Conservation (phyloP, 2,329 filamentous ascomycete genomes). For the Magnaporthiopsis rhizophila region DNA sequence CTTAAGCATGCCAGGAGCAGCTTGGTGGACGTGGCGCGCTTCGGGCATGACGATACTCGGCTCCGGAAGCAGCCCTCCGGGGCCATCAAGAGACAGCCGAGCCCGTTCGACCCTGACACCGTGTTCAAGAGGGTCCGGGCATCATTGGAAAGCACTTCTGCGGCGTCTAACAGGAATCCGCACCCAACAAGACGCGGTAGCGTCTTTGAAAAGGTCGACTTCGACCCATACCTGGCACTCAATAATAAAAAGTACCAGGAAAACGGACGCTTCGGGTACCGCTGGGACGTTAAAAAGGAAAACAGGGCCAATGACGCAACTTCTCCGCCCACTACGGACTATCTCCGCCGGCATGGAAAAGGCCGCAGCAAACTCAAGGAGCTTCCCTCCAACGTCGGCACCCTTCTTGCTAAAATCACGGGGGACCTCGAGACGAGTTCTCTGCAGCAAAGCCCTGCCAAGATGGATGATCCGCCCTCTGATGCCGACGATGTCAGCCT, state of each 20-base stretch:
- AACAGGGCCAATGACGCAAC: conserved; percentile 20
- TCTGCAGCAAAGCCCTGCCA: conserved; percentile 29
- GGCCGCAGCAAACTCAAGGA: conserved; percentile 29
- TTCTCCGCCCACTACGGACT: conserved; percentile 35
- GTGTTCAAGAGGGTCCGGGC: conserved; percentile 51
- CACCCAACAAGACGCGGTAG: conserved; percentile 29
- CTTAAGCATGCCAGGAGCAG: conserved; percentile 50
- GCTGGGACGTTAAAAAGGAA: conserved; percentile 20
- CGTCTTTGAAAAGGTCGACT: conserved; percentile 46
- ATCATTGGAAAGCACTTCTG: conserved; percentile 27
- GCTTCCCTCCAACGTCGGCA: conserved; percentile 25
- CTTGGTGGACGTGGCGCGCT: conserved; percentile 32
- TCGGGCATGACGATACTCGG: not conserved
- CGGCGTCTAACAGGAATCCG: conserved; percentile 14
- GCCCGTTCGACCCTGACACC: conserved; percentile 49
- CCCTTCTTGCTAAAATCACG: conserved; percentile 29
- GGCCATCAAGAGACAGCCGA: conserved; percentile 41
- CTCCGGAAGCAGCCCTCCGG: conserved; percentile 8
- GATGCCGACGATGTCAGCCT: conserved; percentile 39
- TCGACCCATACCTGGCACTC: conserved; percentile 42
- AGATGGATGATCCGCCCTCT: conserved; percentile 29
- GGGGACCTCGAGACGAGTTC: conserved; percentile 26
- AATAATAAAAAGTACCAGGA: conserved; percentile 53
- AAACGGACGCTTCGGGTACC: conserved; percentile 45
- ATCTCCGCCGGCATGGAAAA: conserved; percentile 39